Percentiles rank a stretch among this genome's conserved stretches.
Conservation (phyloP, 257 asterid species). For the Petunia secreta region DNA sequence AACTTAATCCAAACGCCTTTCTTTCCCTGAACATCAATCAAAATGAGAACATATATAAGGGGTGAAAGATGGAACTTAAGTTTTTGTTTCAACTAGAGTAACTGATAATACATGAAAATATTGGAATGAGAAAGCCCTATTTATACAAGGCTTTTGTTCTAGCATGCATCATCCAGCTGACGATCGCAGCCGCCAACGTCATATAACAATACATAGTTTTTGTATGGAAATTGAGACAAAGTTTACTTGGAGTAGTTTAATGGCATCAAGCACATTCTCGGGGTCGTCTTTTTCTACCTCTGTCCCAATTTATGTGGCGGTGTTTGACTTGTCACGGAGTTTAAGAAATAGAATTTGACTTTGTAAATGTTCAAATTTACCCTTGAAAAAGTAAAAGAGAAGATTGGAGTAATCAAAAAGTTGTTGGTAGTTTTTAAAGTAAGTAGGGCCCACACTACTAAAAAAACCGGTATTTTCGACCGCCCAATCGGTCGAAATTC, state of each 20-base stretch:
- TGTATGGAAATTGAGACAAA: not conserved
- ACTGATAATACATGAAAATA: not conserved
- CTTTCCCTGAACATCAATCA: conserved; percentile 61
- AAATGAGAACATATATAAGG: not conserved
- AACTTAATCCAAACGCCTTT: conserved; percentile 88
- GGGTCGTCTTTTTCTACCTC: not conserved
- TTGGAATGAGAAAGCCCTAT: not conserved
- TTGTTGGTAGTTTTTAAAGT: too few species aligned
- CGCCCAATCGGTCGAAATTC: too few species aligned
- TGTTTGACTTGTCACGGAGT: too few species aligned
- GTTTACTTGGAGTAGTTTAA: not conserved
- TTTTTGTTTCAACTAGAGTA: not conserved
- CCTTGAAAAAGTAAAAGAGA: too few species aligned
- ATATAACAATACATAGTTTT: not conserved
- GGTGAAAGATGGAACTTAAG: too few species aligned
- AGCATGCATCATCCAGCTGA: not conserved
- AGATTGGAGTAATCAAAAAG: too few species aligned
- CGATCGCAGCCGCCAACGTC: not conserved
- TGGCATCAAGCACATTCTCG: not conserved
- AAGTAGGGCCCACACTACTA: too few species aligned
- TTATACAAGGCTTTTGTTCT: not conserved
- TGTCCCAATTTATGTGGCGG: too few species aligned
- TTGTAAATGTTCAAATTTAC: too few species aligned
- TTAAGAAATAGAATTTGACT: too few species aligned
- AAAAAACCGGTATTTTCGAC: too few species aligned